These are phyloP conservation scores for Ogataea naganishii DNA, from an alignment of 805 yeast species.

Conservation along the genomic window DNA sequence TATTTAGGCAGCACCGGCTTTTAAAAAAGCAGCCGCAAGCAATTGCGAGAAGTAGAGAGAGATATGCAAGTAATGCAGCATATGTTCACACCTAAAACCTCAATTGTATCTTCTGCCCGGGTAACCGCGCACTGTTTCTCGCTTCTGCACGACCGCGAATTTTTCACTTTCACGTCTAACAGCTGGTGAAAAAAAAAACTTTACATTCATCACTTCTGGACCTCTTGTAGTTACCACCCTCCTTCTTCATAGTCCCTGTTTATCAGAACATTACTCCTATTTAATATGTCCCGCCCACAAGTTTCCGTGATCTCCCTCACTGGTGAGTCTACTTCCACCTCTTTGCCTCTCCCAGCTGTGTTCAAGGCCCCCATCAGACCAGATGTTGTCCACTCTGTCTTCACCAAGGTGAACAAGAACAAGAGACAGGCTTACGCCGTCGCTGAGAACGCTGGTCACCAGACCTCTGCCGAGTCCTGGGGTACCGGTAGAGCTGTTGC, in stretches of 20 bases:
- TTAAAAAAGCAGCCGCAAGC: too few species aligned
- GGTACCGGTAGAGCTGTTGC: conserved; percentile 99
- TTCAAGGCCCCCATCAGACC: conserved; percentile 99
- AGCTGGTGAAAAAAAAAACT: not conserved
- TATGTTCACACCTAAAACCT: too few species aligned
- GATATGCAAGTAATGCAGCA: too few species aligned
- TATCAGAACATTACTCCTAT: conserved; percentile 3
- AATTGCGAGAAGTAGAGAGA: too few species aligned
- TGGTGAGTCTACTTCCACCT: conserved; percentile 80
- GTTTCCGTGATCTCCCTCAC: conserved; percentile 81
- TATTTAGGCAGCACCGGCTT: too few species aligned
- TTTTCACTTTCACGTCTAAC: too few species aligned
- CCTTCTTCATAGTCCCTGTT: conserved; percentile 2
- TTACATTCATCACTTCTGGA: conserved; percentile 1
- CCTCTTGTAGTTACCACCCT: conserved; percentile 1
- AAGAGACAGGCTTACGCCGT: conserved; percentile 99
- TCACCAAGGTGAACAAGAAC: conserved; percentile 98
- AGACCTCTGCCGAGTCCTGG: conserved; percentile 99
- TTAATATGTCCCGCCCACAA: conserved; percentile 75
- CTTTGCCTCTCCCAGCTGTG: conserved; percentile 95
- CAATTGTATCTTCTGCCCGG: too few species aligned
- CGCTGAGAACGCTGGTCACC: conserved; percentile 98
- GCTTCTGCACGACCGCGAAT: too few species aligned
- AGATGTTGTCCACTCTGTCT: conserved; percentile 98
- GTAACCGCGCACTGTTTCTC: too few species aligned